Base-by-base conservation (phyloP, 352 stramenopile genomes). In the Pythium scleroteichum region DNA sequence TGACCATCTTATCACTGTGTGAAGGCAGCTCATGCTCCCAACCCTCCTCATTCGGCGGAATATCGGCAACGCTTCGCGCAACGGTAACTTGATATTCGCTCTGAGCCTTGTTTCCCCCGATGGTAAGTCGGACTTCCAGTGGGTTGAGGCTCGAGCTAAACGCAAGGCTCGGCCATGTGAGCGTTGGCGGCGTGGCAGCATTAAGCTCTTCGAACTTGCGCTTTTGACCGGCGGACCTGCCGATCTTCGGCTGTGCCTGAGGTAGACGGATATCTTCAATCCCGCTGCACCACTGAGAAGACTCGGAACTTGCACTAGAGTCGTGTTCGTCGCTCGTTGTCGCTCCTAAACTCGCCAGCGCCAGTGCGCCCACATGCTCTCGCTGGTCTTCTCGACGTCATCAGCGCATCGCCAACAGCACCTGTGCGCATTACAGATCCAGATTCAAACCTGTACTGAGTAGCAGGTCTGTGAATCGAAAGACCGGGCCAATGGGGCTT, bases 51-150 rank as follows among this genome's bases (percentile, higher is more conserved):
- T 35, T 14, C 3, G 39, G 16, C 3, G 70, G 64, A 5, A 73
- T 67, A 23, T 85, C 60, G 2, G 72, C 73, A 26, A 87, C 69
- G 27, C 75, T 59, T 46, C 72, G 78, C 22, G 63, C 59, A 2
- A 66, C 59, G 6, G 44, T 50, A 9, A 66, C 49, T 46, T 66
- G 49, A 14, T 22, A 55, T 16, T 14, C 19, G 27, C 23, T 32
- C 13, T 39, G 24, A 4, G 24, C 24, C 17, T 7, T 27, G 10
- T 2, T 14, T 4, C 19, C 26, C 12, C 44, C 38, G 17, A 81
- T 67, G 59, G 66, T 82, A 13, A 89, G 16, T 3, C 74, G 74
- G 23, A 89, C 66, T 53, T 89, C 79, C 16, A 89, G 53, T 12
- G 79, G 79, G 16, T 77, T 78, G 12, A 89, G 38, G 46, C 42